Base-by-base conservation (phyloP, 768 basidiomycete genomes). In the Coprinopsis marcescibilis region DNA sequence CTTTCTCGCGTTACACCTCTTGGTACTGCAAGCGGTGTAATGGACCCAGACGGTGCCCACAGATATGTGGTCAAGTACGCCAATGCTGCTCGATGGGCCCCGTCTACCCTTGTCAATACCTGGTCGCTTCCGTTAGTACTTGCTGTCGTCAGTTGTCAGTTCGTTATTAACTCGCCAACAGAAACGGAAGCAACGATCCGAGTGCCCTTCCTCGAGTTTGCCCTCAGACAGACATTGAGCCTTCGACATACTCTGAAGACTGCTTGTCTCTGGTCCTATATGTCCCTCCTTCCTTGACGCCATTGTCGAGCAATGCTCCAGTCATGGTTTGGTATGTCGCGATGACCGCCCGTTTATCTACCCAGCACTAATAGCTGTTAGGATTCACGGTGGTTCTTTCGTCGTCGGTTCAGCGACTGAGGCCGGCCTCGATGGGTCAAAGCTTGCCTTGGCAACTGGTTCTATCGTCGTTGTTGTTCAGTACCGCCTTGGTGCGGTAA, bases 311-410 rank as follows among this genome's bases (percentile, higher is more conserved):
- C 62, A 53, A 54, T 35, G 70, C 65, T 0, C 76, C 83, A 2
- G 77, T 76, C 15, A 57, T 89, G 47, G 60, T 83, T 51, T 83
- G 86, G 85, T 81, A 59, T 23, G 74, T 65, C 2, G 33, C 14
- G 34, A n/a, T 33, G 20, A 41, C 8, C 29, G 29, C 29, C n/a
- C n/a, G 8, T 36, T 10, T 17, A 10, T 40, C 38, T 40, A 26
- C 30, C 27, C 19, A 23, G 29, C 11, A n/a, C 33, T 49, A 21
- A 48, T 51, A 23, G 19, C 25, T 21, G 21, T 1, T 52, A 87
- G 88, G 89, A 73, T 92, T 44, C 92, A 92, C 53, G 92, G 91
- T 8, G 91, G 92, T 17, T 90, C 89, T 0, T 89, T 86, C 61
- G 65, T 77, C 41, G 55, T 68, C 3, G 89, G 92, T 5, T 83